Evolutionary conservation across 1,284 basidiomycete species (phyloP).

Genomic region (Cystobasidiaceae sp.): DNA sequence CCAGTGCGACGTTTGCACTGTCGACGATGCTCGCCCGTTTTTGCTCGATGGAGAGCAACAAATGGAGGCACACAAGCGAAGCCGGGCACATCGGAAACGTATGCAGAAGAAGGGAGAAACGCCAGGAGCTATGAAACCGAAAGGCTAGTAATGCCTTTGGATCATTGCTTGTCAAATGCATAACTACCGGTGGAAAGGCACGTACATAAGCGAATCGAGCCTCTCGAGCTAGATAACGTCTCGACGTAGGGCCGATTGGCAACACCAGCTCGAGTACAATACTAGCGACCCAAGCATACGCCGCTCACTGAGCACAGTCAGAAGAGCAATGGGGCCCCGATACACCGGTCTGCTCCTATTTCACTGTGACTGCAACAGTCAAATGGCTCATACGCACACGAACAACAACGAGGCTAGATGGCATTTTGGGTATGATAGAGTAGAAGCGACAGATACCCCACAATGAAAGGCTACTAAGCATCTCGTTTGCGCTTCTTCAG

Average conservation of each 20-base stretch:
- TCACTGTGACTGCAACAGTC: no score
- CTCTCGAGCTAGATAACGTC: no score
- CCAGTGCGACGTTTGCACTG: conserved; percentile 17
- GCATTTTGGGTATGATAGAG: conserved; percentile 33
- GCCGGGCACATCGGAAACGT: conserved; percentile 9
- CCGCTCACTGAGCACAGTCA: background rate
- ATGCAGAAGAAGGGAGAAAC: conserved; percentile 22
- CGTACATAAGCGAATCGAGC: no score
- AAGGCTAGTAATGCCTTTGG: no score
- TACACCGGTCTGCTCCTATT: no score
- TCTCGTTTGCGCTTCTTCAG: conserved; percentile 15
- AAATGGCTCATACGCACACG: no score
- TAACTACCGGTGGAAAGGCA: no score
- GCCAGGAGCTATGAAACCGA: background rate
- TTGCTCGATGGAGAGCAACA: conserved; percentile 21
- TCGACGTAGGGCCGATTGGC: no score
- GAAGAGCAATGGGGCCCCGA: background rate
- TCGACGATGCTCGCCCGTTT: conserved; percentile 2
- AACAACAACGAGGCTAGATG: no score
- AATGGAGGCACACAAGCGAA: conserved; percentile 9
- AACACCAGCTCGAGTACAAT: no score
- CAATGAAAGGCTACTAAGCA: conserved; percentile 37
- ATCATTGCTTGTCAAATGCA: background rate
- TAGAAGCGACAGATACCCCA: conserved; percentile 48
- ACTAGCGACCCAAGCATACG: no score